phyloP scores from a whole-genome alignment of 192 early-diverging fungal species.

The Gamsiella multidivaricata region DNA sequence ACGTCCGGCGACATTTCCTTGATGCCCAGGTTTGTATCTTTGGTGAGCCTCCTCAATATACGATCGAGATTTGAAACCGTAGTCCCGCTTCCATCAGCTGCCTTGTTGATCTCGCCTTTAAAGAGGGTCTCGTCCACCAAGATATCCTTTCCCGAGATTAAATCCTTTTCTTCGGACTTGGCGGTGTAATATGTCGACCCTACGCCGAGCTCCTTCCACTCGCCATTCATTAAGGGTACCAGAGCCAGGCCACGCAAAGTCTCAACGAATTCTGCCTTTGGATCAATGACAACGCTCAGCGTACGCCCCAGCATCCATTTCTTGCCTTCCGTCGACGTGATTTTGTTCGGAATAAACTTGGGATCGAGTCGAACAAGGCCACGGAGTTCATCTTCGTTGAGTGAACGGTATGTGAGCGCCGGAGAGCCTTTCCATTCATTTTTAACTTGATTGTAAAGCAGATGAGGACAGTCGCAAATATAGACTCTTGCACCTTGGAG shows the following conservation, averaged over 20 bases:
- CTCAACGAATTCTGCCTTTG: not conserved
- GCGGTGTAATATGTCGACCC: not conserved
- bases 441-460: not conserved
- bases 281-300: not conserved
- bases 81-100: not conserved
- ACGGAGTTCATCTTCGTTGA: slow-evolving; percentile 7
- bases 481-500: not conserved
- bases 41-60: not conserved
- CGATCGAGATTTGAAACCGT: not conserved
- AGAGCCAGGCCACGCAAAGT: not conserved
- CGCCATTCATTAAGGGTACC: slow-evolving; percentile 12
- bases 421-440: not conserved
- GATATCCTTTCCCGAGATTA: slow-evolving; percentile 1
- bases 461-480: not conserved
- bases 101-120: not conserved
- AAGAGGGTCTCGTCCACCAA: slow-evolving; percentile 12
- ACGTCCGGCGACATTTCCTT: not conserved
- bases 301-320: slow-evolving; percentile 7
- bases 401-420: not conserved
- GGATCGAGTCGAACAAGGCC: not conserved
- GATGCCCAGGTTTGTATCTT: not conserved
- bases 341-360: not conserved
- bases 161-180: not conserved
- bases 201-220: not conserved
- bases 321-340: not conserved